Evolutionary conservation across 2,329 filamentous ascomycete genomes (phyloP).

Genomic region (Lasiodiplodia theobromae): DNA sequence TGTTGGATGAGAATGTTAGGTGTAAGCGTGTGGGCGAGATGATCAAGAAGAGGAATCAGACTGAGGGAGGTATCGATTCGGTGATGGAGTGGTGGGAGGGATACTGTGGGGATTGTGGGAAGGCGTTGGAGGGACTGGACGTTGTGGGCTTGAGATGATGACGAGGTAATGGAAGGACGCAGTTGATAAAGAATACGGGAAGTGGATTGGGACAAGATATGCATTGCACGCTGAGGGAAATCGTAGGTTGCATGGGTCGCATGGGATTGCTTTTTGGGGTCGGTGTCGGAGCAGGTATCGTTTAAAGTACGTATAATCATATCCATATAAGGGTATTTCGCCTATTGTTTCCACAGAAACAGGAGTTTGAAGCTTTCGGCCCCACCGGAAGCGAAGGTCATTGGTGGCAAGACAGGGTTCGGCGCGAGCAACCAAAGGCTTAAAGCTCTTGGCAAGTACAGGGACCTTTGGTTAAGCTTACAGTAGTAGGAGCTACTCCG

Average conservation of each 20-base stretch:
- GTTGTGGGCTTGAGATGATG: slow-evolving; percentile 5
- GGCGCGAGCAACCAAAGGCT: background rate
- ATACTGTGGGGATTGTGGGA: slow-evolving; percentile 68
- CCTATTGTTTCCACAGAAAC: background rate
- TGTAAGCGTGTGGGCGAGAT: slow-evolving; percentile 70
- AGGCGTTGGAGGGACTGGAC: slow-evolving; percentile 37
- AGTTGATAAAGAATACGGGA: background rate
- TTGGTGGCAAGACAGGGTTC: background rate
- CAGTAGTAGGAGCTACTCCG: background rate
- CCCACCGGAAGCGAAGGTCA: background rate
- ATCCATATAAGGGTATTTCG: slow-evolving; percentile 4
- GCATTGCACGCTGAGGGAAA: background rate
- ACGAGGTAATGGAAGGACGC: background rate
- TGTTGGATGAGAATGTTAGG: slow-evolving; percentile 76
- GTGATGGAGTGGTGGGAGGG: slow-evolving; percentile 64
- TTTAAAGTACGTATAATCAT: slow-evolving; percentile 5
- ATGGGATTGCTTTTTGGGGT: background rate
- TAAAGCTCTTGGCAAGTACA: background rate
- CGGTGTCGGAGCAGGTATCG: background rate
- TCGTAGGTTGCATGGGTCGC: background rate
- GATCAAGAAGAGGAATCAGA: slow-evolving; percentile 49
- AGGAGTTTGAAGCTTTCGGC: background rate
- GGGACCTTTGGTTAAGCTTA: background rate
- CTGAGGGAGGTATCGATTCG: slow-evolving; percentile 37
- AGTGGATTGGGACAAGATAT: background rate